Base-by-base conservation (phyloP, 1,284 basidiomycete genomes). In the Trichosporon sp. region DNA sequence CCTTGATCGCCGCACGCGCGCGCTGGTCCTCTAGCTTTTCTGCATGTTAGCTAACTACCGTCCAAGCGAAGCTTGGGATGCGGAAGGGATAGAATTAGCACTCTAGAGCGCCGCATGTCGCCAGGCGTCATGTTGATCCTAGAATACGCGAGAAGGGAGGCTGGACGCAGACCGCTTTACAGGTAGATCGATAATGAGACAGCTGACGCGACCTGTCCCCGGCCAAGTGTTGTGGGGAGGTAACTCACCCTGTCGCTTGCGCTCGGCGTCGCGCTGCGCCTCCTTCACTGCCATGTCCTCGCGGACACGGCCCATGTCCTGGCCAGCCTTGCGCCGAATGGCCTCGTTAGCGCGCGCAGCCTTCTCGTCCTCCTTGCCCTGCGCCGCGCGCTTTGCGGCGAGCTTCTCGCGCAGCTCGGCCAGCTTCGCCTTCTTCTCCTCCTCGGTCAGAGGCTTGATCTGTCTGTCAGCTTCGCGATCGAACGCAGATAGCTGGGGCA, bases 1-100 rank as follows among this genome's bases (percentile, higher is more conserved):
- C 92, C 80, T 93, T 93, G 78, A 96, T 87, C 2, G 91, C 91
- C 2, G 92, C 92, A 73, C 87, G 90, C 1, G 93, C 94, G 80
- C 90, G 90, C 35, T 89, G 90, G 67, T 97, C 95, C 68, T 91
- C 91, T 51, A 92, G 78, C 85, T 96, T 96, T 77, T 96, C 94
- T 92, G 78, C 7, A 1, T 7, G 67, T 75, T 32, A 74, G 70
- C 51, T 11, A 10, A 37, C 26, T 26, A 26, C 26, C 26, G 26
- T 26, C 26, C 26, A 26, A 26, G 26, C 26, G 26, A 26, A 26
- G 48, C 48, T 51, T 5, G n/a, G 19, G 37, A 38, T 38, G 37
- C 37, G 10, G 37, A 38, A 38, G 10, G 37, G 37, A 38, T 10
- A 38, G 37, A 6, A 38, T 7, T 26, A 26, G 26, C 26, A 26